Evolutionary conservation across 2,329 filamentous ascomycete genomes (phyloP).

Genomic region (Colletotrichum chrysophilum): DNA sequence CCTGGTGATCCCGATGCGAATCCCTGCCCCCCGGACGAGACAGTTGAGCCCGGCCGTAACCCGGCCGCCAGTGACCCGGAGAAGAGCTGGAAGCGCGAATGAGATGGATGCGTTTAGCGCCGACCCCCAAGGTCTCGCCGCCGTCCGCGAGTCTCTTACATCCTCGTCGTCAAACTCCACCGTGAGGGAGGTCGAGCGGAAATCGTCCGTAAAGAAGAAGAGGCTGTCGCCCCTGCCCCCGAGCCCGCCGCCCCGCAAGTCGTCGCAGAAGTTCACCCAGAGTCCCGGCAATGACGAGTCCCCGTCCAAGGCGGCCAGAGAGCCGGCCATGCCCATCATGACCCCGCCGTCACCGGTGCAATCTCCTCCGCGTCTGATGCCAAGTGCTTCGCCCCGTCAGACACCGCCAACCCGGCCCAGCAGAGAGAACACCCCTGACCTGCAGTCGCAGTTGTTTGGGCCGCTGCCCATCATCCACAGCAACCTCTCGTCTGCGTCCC

Average conservation of each 20-base stretch:
- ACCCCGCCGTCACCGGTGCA: conserved; percentile 25
- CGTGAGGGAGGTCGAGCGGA: conserved; percentile 57
- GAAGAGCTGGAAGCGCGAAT: conserved; percentile 60
- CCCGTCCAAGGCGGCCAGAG: conserved; percentile 41
- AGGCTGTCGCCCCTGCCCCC: conserved; percentile 54
- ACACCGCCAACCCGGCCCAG: conserved; percentile 67
- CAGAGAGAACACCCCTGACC: conserved; percentile 68
- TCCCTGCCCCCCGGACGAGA: conserved; percentile 50
- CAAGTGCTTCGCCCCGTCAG: conserved; percentile 34
- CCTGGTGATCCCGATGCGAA: conserved; percentile 54
- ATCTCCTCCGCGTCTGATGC: conserved; percentile 26
- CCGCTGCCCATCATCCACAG: conserved; percentile 65
- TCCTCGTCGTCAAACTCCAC: conserved; percentile 78
- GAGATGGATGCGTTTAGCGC: conserved; percentile 49
- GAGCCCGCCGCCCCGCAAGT: conserved; percentile 67
- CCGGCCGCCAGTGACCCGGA: conserved; percentile 65
- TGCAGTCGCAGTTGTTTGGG: conserved; percentile 60
- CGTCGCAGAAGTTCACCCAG: conserved; percentile 59
- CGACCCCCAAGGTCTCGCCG: conserved; percentile 64
- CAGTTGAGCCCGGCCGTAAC: conserved; percentile 61
- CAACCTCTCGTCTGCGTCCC: conserved; percentile 58
- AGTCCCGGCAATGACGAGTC: conserved; percentile 40
- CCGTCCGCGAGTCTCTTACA: conserved; percentile 71
- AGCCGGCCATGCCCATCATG: conserved; percentile 27
- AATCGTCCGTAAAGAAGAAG: conserved; percentile 46